Base-by-base conservation (phyloP, 495 filamentous ascomycete species). In the Hyaloscypha variabilis region DNA sequence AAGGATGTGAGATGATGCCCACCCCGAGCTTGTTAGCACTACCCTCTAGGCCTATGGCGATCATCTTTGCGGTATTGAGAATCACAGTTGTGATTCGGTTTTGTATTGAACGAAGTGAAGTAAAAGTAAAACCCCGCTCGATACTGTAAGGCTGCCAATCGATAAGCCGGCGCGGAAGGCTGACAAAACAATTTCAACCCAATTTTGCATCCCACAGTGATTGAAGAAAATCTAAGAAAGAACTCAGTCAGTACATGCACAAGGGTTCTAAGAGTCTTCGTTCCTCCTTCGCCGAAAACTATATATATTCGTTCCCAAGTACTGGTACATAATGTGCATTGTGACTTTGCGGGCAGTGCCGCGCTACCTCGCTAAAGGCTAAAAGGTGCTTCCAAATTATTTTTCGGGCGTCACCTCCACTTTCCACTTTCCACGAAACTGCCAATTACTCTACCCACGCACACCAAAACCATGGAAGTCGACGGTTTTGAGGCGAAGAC, bases 1-100 rank as follows among this genome's bases (percentile, higher is more conserved):
- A 77, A 63, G 88, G 87, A 80, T 99, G 96, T 30, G 84, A 83
- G 76, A 99, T 97, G 36, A 99, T 82, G 73, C 95, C 95, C 62
- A 98, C 88, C 69, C 95, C 95, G 56, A 99, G 84, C 76, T 99
- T 99, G 83, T 99, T 98, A 78, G 95, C 95, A 54, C 92, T 96
- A 74, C 95, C 94, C 81, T 99, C 95, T 74, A 96, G 91, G 55
- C 96, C 96, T 72, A 99, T 86, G 62, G 92, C 88, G 64, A 99
- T 91, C 71, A 73, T 73, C 24, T 39, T 62, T 62, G 34, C 34
- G 26, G 25, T 42, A 14, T 63, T 59, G 59, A 34, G 21, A 46
- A 3, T 46, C 17, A 17, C 6, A 46, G 19, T 6, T 46, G 57
- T 36, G 29, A 56, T 17, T 10, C 24, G 29, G 14, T 36, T 34